Evolutionary conservation across 352 stramenopile species (phyloP).

Genomic region (Phytophthora cajani): DNA sequence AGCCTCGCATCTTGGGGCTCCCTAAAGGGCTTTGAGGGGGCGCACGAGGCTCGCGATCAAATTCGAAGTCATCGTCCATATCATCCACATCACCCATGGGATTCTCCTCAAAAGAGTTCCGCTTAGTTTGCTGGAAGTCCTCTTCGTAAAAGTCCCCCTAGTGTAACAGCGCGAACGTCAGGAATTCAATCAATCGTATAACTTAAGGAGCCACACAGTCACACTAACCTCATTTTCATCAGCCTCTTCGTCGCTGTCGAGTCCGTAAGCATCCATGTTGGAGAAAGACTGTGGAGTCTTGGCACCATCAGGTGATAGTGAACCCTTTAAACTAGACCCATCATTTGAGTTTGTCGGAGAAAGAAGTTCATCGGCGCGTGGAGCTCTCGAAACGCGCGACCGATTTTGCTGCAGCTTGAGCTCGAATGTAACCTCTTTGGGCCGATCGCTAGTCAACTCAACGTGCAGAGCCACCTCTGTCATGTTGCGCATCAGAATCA

Average conservation of each 20-base stretch:
- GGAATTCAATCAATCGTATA: slow-evolving; percentile 4
- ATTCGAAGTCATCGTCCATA: slow-evolving; percentile 89
- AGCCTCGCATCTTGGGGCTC: slow-evolving; percentile 61
- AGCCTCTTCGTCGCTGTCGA: slow-evolving; percentile 86
- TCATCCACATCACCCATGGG: slow-evolving; percentile 78
- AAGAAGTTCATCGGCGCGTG: slow-evolving; percentile 68
- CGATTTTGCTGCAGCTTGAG: slow-evolving; percentile 85
- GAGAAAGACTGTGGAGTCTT: slow-evolving; percentile 64
- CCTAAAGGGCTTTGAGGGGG: slow-evolving; percentile 53
- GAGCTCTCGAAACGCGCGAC: slow-evolving; percentile 56
- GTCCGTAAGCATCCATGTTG: slow-evolving; percentile 63
- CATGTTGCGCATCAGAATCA: slow-evolving; percentile 85
- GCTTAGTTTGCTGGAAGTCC: slow-evolving; percentile 69
- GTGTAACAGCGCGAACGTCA: not conserved
- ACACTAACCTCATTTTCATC: slow-evolving; percentile 84
- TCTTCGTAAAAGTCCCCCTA: slow-evolving; percentile 85
- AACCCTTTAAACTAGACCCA: slow-evolving; percentile 72
- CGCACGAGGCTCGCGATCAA: slow-evolving; percentile 73
- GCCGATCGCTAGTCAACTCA: slow-evolving; percentile 84
- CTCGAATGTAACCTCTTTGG: slow-evolving; percentile 91
- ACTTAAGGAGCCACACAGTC: not conserved
- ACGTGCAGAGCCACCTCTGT: slow-evolving; percentile 86
- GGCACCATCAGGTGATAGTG: slow-evolving; percentile 63
- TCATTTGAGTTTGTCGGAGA: slow-evolving; percentile 82
- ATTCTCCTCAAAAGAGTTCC: slow-evolving; percentile 83